A percentile compares a stretch with the other conserved stretches of the same genome.
phyloP scores from a whole-genome alignment of 495 filamentous ascomycete species.

The Astrothelium macrocarpum region DNA sequence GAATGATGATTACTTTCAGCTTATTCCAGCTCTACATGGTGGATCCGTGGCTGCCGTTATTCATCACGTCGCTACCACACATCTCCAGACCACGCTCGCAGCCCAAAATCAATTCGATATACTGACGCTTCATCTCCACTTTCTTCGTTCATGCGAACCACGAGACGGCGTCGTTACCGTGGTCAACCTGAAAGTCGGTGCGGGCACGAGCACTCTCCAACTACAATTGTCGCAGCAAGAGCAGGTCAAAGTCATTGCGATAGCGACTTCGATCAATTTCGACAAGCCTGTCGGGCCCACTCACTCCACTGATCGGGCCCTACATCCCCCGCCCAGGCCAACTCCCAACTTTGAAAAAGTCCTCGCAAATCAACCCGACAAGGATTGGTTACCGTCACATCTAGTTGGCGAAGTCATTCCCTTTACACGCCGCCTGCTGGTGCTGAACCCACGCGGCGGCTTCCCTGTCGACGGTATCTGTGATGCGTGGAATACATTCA shows the following conservation, averaged over 20 bases:
- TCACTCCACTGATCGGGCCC: neutral
- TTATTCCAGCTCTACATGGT: neutral
- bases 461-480: neutral
- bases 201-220: neutral
- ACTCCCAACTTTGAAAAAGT: neutral
- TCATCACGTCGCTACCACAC: neutral
- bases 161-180: neutral
- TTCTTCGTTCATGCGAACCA: neutral
- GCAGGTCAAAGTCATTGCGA: neutral
- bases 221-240: neutral
- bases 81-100: too few species aligned
- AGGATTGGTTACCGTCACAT: neutral
- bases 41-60: neutral
- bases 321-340: neutral
- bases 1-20: neutral
- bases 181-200: neutral
- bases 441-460: neutral
- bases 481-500: neutral
- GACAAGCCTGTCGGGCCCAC: neutral
- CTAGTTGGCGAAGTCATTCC: neutral
- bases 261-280: neutral
- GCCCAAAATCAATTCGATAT: too few species aligned
- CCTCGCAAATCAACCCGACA: neutral
- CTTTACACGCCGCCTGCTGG: neutral
- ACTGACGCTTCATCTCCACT: neutral